phyloP scores from a whole-genome alignment of 768 basidiomycete genomes.

The Mycena crocata region DNA sequence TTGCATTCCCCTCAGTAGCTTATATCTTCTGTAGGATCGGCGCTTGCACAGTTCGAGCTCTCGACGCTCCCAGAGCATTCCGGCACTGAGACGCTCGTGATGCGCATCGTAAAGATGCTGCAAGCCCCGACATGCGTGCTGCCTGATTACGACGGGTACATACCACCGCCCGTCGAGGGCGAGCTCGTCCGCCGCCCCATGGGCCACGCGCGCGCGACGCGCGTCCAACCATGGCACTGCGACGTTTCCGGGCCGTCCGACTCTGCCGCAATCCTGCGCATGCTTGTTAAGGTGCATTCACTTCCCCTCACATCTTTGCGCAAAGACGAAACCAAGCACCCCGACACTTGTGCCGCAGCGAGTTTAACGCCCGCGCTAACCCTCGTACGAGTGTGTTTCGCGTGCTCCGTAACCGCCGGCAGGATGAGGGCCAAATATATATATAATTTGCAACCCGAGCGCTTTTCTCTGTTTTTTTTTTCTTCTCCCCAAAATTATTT shows the following conservation, averaged over 20 bases:
- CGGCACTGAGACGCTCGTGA: slow-evolving; percentile 44
- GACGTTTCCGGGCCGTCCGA: background rate
- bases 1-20: background rate
- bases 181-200: slow-evolving; percentile 22
- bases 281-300: slow-evolving; percentile 19
- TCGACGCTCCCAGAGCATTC: slow-evolving; percentile 36
- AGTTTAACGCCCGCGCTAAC: no score
- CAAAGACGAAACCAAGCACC: slow-evolving; percentile 33
- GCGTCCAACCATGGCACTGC: slow-evolving; percentile 20
- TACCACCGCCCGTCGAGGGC: slow-evolving; percentile 23
- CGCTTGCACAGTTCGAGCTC: slow-evolving; percentile 31
- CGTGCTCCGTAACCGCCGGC: slow-evolving; percentile 32
- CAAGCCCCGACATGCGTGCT: slow-evolving; percentile 20
- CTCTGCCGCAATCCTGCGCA: slow-evolving; percentile 18
- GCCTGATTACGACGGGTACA: slow-evolving; percentile 27
- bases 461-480: slow-evolving; percentile 2
- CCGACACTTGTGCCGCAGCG: slow-evolving; percentile 25
- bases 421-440: slow-evolving; percentile 31
- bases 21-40: slow-evolving; percentile 13
- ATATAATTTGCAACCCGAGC: slow-evolving; percentile 36
- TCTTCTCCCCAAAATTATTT: background rate
- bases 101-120: slow-evolving; percentile 41
- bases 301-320: background rate
- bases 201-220: slow-evolving; percentile 11
- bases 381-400: slow-evolving; percentile 11